Conservation (phyloP, 179 eudicot species). For the Sideroxylon spinosum region DNA sequence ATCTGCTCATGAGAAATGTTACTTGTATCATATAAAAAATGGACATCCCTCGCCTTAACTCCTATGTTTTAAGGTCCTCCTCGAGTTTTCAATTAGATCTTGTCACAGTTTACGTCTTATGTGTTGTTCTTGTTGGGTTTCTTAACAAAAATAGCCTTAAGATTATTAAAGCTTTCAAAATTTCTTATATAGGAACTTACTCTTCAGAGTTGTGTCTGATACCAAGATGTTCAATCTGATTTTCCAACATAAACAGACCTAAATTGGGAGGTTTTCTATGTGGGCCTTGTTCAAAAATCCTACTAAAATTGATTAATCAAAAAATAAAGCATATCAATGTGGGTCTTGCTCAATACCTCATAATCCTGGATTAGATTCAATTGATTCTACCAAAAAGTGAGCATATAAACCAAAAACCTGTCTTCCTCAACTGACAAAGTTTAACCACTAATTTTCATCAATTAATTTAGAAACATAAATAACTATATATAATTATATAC, state of each 20-base stretch:
- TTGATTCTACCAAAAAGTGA: not conserved
- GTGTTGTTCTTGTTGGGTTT: no score
- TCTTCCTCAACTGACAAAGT: not conserved
- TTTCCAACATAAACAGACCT: not conserved
- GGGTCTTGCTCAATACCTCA: slow-evolving; percentile 11
- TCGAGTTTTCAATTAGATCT: no score
- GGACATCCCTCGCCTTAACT: no score
- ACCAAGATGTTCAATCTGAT: slow-evolving; percentile 1
- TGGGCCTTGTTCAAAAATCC: not conserved
- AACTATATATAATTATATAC: not conserved
- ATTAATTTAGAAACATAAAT: not conserved
- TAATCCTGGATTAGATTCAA: slow-evolving; percentile 6
- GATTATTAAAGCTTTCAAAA: slow-evolving; percentile 3
- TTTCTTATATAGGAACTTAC: not conserved
- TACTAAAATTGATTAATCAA: not conserved
- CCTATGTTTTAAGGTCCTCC: no score
- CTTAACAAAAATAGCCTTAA: not conserved
- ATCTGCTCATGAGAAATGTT: no score
- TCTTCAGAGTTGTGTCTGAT: not conserved
- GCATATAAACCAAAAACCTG: slow-evolving; percentile 6
- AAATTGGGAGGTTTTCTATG: not conserved
- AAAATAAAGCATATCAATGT: not conserved
- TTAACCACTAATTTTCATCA: not conserved
- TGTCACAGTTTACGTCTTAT: no score
- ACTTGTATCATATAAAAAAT: no score